Evolutionary conservation across 179 eudicot species (phyloP).

Genomic region (Spinacia oleracea): DNA sequence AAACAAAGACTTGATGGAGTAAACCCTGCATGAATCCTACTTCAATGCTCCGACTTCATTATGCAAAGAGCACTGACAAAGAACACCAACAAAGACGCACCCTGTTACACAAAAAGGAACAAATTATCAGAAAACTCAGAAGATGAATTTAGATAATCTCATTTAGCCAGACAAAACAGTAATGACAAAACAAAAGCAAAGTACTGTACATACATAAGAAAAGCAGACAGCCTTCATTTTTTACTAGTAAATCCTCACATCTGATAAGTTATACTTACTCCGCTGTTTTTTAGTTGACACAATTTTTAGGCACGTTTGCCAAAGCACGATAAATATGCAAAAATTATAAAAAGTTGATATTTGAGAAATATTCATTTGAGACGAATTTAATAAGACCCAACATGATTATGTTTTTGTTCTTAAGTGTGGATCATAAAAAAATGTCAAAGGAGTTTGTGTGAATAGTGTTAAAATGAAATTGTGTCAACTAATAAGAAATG

Average conservation of each 20-base stretch:
- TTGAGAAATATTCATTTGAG: too few species aligned
- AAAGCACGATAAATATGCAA: too few species aligned
- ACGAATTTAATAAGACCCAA: too few species aligned
- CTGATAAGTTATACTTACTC: neutral
- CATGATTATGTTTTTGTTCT: too few species aligned
- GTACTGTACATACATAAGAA: neutral
- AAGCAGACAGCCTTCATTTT: neutral
- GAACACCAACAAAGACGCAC: slow-evolving; percentile 26
- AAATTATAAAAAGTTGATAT: too few species aligned
- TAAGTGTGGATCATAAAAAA: too few species aligned
- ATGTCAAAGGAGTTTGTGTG: too few species aligned
- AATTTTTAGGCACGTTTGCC: too few species aligned
- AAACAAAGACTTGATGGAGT: slow-evolving; percentile 13
- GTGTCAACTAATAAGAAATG: too few species aligned
- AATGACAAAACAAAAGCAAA: neutral
- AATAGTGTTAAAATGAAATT: too few species aligned
- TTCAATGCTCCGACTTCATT: slow-evolving; percentile 25
- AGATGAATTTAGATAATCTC: neutral
- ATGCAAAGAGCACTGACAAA: slow-evolving; percentile 19
- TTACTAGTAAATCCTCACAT: neutral
- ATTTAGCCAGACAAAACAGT: neutral
- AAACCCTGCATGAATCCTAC: slow-evolving; percentile 19
- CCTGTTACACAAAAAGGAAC: slow-evolving; percentile 16
- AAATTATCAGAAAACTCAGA: neutral
- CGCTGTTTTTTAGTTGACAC: too few species aligned